Percentiles rank a stretch among this genome's conserved stretches.
phyloP scores from a whole-genome alignment of 352 stramenopile species.

The Thraustochytrium striatum region DNA sequence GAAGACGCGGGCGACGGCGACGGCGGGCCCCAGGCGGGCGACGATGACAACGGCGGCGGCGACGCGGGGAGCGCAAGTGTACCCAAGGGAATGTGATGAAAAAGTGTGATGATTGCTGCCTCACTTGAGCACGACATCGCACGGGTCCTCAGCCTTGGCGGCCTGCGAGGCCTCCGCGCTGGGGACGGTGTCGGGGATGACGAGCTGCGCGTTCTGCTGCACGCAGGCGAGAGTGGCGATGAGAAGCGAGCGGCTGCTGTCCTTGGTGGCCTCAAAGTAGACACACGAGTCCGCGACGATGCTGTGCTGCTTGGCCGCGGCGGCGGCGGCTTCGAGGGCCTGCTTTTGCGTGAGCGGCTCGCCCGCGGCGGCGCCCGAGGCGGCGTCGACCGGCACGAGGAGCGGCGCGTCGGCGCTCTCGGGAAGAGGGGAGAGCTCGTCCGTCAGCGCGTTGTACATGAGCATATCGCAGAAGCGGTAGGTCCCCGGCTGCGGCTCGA shows the following conservation, averaged over 20 bases:
- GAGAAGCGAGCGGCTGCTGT: not conserved
- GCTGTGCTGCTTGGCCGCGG: constrained; percentile 18
- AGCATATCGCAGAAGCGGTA: constrained; percentile 45
- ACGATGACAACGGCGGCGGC: too few species aligned
- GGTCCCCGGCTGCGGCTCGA: not conserved
- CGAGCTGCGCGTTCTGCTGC: not conserved
- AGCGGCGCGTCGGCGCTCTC: constrained; percentile 26
- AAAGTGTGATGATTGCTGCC: not conserved
- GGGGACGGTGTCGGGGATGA: not conserved
- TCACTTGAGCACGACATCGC: constrained; percentile 27
- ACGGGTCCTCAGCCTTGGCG: constrained; percentile 6
- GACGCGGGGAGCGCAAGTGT: too few species aligned
- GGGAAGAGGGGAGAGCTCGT: constrained; percentile 19
- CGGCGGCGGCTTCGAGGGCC: not conserved
- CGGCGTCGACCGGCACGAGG: not conserved
- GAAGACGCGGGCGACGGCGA: too few species aligned
- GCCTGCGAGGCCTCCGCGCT: constrained; percentile 2
- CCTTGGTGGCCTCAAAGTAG: constrained; percentile 20
- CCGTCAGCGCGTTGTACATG: constrained; percentile 26
- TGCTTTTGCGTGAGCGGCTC: constrained; percentile 40
- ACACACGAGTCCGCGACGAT: not conserved
- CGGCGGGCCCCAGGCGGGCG: too few species aligned
- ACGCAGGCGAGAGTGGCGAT: constrained; percentile 8
- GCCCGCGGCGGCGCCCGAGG: not conserved
- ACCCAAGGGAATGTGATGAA: too few species aligned